phyloP scores from a whole-genome alignment of 2,329 filamentous ascomycete genomes.

The Pestalotiopsis sp. region DNA sequence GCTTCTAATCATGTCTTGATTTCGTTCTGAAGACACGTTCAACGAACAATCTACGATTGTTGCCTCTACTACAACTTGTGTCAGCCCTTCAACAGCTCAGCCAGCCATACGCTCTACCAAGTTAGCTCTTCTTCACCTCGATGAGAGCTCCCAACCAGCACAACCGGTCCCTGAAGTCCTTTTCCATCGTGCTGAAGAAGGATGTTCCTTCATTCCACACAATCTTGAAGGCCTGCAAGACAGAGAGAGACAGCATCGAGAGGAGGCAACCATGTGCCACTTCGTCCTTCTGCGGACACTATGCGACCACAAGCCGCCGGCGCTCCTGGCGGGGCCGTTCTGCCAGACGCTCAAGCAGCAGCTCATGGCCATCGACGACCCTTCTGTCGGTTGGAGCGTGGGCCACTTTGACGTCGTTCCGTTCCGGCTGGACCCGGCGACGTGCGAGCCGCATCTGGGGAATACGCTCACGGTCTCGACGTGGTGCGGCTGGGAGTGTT shows the following conservation, averaged over 20 bases:
- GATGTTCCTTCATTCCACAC: too few species aligned
- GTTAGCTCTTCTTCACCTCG: too few species aligned
- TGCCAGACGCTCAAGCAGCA: not conserved
- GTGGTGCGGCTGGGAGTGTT: conserved; percentile 13
- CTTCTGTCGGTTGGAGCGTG: not conserved
- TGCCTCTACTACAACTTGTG: too few species aligned
- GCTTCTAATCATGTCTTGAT: too few species aligned
- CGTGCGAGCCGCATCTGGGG: not conserved
- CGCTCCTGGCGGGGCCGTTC: not conserved
- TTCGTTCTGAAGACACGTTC: too few species aligned
- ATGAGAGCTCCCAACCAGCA: too few species aligned
- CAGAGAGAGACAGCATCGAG: not conserved
- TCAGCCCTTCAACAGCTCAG: too few species aligned
- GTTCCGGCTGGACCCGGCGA: conserved; percentile 5
- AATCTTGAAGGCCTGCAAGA: not conserved
- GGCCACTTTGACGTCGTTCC: not conserved
- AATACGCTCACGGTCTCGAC: not conserved
- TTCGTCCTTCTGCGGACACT: not conserved
- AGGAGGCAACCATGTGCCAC: not conserved
- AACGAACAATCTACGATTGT: too few species aligned
- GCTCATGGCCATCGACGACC: not conserved
- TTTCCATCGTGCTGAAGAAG: too few species aligned
- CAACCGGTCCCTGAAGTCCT: too few species aligned
- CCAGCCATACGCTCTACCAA: too few species aligned
- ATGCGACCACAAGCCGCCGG: not conserved